A percentile compares a stretch with the other conserved stretches of the same genome.
phyloP scores from a whole-genome alignment of 2,329 filamentous ascomycete species.

The Teratosphaeria pseudoeucalypti region DNA sequence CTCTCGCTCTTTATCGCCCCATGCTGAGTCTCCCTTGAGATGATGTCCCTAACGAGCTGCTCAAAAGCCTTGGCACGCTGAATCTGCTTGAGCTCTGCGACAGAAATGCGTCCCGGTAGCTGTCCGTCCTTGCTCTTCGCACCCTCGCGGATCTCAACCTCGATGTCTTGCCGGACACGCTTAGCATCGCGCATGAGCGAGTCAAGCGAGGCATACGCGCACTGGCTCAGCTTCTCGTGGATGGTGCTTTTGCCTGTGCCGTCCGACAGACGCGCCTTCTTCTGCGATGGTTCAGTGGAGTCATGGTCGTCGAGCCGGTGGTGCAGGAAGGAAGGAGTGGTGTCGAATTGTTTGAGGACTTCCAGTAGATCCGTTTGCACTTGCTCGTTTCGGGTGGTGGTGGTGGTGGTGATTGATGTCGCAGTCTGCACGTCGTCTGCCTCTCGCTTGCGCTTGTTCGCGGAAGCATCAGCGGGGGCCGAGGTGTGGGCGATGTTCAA shows the following conservation, averaged over 20 bases:
- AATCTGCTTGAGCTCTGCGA: slow-evolving; percentile 28
- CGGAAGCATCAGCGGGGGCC: slow-evolving; percentile 7
- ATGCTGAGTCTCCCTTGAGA: slow-evolving; percentile 19
- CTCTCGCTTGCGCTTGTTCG: slow-evolving; percentile 38
- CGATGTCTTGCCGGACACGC: slow-evolving; percentile 29
- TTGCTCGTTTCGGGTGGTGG: slow-evolving; percentile 12
- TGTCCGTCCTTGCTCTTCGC: slow-evolving; percentile 11
- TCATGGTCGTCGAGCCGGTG: slow-evolving; percentile 22
- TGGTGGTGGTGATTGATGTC: neutral
- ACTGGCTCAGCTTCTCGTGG: slow-evolving; percentile 26
- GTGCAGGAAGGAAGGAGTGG: slow-evolving; percentile 36
- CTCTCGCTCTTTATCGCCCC: slow-evolving; percentile 2
- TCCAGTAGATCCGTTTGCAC: slow-evolving; percentile 31
- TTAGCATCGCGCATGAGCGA: slow-evolving; percentile 35
- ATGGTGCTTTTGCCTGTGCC: slow-evolving; percentile 26
- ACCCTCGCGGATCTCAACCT: slow-evolving; percentile 23
- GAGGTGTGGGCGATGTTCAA: slow-evolving; percentile 1
- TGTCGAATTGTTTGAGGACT: slow-evolving; percentile 36
- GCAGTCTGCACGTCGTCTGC: slow-evolving; percentile 16
- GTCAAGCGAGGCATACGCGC: slow-evolving; percentile 32
- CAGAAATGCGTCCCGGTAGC: slow-evolving; percentile 19
- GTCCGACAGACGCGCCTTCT: slow-evolving; percentile 35
- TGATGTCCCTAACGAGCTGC: slow-evolving; percentile 16
- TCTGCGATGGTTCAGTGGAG: slow-evolving; percentile 31
- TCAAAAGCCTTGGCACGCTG: slow-evolving; percentile 22